These are phyloP conservation scores for Phytophthora ohioensis DNA, from an alignment of 352 stramenopile genomes.

Conservation along the genomic window DNA sequence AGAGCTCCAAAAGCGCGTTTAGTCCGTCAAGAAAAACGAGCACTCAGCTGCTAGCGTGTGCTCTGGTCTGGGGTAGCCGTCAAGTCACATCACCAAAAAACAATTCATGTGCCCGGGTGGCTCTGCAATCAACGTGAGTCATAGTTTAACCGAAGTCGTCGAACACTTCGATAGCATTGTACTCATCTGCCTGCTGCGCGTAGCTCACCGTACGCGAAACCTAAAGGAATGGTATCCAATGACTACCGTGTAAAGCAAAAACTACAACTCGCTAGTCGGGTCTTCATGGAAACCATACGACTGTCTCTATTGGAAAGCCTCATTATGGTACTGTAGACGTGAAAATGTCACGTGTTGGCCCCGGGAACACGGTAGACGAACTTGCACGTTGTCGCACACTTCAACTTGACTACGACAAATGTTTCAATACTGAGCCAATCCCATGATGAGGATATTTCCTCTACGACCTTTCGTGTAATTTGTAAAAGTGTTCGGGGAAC, in stretches of 20 bases:
- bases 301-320: constrained; percentile 4
- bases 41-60: constrained; percentile 6
- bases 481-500: constrained; percentile 6
- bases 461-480: not conserved
- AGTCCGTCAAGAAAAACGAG: not conserved
- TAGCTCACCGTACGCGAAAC: too few relatives aligned
- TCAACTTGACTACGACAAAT: too few relatives aligned
- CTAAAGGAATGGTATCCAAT: too few relatives aligned
- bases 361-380: not conserved
- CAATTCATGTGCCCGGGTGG: not conserved
- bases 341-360: not conserved
- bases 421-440: too few relatives aligned
- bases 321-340: not conserved
- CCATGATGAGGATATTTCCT: too few relatives aligned
- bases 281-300: constrained; percentile 4
- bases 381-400: not conserved
- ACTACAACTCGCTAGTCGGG: constrained; percentile 9
- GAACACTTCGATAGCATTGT: not conserved
- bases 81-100: not conserved
- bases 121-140: not conserved
- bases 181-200: not conserved
- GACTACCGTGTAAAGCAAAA: not conserved
- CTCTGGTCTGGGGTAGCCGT: not conserved
- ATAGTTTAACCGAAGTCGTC: not conserved
- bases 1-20: not conserved